Conservation (phyloP, 2,329 filamentous ascomycete species). For the Calonectria ilicicola region DNA sequence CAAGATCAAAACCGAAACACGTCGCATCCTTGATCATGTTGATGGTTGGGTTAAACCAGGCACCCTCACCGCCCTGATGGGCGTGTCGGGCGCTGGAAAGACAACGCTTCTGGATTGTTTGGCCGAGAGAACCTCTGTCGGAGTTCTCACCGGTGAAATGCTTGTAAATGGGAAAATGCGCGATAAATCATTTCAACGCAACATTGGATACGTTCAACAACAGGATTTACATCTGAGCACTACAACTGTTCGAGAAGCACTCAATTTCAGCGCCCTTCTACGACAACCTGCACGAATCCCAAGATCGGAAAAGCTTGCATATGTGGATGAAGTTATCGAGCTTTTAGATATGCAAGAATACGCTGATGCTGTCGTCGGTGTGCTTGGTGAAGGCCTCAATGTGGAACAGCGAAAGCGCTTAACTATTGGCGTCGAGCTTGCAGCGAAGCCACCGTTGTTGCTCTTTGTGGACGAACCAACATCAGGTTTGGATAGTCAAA, state of each 20-base stretch:
- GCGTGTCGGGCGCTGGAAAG: slow-evolving; percentile 92
- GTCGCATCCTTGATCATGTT: slow-evolving; percentile 85
- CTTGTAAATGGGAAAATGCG: slow-evolving; percentile 72
- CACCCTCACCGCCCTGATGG: slow-evolving; percentile 90
- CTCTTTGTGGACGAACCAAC: slow-evolving; percentile 96
- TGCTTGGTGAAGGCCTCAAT: slow-evolving; percentile 87
- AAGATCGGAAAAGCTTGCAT: slow-evolving; percentile 81
- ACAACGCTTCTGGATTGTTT: slow-evolving; percentile 90
- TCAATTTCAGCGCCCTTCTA: slow-evolving; percentile 86
- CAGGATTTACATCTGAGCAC: slow-evolving; percentile 90
- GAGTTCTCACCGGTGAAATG: slow-evolving; percentile 89
- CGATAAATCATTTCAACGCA: slow-evolving; percentile 87
- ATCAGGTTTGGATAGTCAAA: slow-evolving; percentile 92
- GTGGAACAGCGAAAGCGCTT: slow-evolving; percentile 79
- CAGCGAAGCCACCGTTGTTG: slow-evolving; percentile 88
- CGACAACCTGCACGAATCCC: slow-evolving; percentile 82
- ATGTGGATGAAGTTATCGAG: slow-evolving; percentile 93
- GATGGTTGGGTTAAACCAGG: slow-evolving; percentile 96
- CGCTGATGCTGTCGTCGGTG: slow-evolving; percentile 90
- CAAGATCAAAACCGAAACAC: slow-evolving; percentile 81
- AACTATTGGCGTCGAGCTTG: slow-evolving; percentile 95
- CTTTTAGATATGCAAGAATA: slow-evolving; percentile 91
- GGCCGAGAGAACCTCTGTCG: slow-evolving; percentile 88
- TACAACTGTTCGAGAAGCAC: slow-evolving; percentile 87
- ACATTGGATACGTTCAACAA: slow-evolving; percentile 92